phyloP scores from a whole-genome alignment of 164 flowering plant genomes.

The Chloranthus sessilifolius region DNA sequence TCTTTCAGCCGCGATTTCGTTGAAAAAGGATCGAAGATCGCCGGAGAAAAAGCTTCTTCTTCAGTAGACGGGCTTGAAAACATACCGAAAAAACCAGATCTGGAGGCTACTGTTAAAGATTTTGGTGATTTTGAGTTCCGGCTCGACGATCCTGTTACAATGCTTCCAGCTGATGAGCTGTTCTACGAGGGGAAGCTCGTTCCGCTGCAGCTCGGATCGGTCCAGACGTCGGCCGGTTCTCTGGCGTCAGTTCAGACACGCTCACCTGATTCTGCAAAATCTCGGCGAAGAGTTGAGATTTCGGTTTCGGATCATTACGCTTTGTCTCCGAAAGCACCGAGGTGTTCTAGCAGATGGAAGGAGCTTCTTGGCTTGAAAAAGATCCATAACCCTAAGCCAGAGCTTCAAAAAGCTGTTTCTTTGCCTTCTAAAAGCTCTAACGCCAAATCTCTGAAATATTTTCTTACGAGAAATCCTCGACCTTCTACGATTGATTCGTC shows the following conservation, averaged over 20 bases:
- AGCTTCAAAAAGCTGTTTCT: conserved; percentile 18
- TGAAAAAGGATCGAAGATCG: conserved; percentile 23
- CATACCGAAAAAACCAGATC: conserved; percentile 19
- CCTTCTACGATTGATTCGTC: conserved; percentile 40
- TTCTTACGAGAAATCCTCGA: conserved; percentile 54
- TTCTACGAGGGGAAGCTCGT: conserved; percentile 81
- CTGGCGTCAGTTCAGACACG: no score
- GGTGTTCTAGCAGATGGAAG: conserved; percentile 85
- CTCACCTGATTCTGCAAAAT: conserved; percentile 28
- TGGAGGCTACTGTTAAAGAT: conserved; percentile 22
- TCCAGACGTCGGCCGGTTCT: conserved; percentile 6
- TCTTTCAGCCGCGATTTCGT: conserved; percentile 49
- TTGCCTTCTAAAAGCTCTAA: conserved; percentile 14
- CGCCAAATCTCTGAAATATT: conserved; percentile 41
- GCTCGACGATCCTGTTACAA: conserved; percentile 68
- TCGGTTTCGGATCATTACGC: conserved; percentile 40
- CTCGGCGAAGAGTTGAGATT: conserved; percentile 27
- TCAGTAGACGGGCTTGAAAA: not conserved
- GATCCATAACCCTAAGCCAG: conserved; percentile 35
- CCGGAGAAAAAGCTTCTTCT: conserved; percentile 7
- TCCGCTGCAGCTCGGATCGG: conserved; percentile 42
- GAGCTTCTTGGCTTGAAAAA: conserved; percentile 73
- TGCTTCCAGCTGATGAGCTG: conserved; percentile 89
- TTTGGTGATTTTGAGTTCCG: conserved; percentile 77
- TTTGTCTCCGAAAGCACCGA: conserved; percentile 83